phyloP scores from a whole-genome alignment of 176 grass and related monocot genomes.

The Otatea glauca region DNA sequence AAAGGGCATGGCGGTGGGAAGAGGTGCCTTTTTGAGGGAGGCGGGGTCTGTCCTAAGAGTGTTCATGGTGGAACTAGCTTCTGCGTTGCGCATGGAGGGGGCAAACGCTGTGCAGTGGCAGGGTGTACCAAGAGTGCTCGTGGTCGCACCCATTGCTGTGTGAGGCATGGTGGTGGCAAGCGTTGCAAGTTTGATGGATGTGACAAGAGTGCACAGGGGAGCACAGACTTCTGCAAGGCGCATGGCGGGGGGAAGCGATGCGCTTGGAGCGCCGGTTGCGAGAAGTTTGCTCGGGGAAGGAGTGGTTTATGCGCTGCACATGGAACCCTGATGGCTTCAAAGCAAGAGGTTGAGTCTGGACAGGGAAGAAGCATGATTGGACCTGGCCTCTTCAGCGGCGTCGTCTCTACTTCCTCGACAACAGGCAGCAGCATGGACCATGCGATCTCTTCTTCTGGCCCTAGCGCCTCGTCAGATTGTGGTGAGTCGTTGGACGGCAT shows the following conservation, averaged over 20 bases:
- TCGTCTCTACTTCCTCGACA: slow-evolving; percentile 54
- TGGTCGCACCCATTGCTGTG: slow-evolving; percentile 75
- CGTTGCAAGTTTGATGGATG: slow-evolving; percentile 72
- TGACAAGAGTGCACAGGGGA: slow-evolving; percentile 84
- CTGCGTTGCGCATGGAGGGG: slow-evolving; percentile 84
- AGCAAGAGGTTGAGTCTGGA: slow-evolving; percentile 33
- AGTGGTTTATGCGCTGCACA: slow-evolving; percentile 74
- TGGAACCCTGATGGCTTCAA: slow-evolving; percentile 52
- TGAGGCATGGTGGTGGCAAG: slow-evolving; percentile 85
- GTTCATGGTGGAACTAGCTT: slow-evolving; percentile 84
- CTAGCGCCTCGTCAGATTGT: slow-evolving; percentile 50
- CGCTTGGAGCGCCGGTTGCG: slow-evolving; percentile 64
- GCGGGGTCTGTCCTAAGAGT: slow-evolving; percentile 72
- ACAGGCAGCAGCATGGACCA: slow-evolving; percentile 55
- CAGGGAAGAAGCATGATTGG: slow-evolving; percentile 41
- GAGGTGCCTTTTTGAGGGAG: slow-evolving; percentile 83
- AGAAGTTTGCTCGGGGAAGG: slow-evolving; percentile 82
- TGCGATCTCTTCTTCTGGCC: slow-evolving; percentile 59
- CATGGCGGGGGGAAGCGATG: slow-evolving; percentile 77
- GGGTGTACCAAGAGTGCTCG: slow-evolving; percentile 84
- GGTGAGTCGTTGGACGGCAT: slow-evolving; percentile 51
- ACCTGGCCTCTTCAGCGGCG: slow-evolving; percentile 48
- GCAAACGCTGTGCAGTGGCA: slow-evolving; percentile 60
- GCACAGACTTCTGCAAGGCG: slow-evolving; percentile 88
- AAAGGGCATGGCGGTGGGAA: slow-evolving; percentile 87